A percentile compares a stretch with the other conserved stretches of the same genome.
Evolutionary conservation across 1,284 basidiomycete genomes (phyloP).

Genomic region (Porogramme epimiltina): DNA sequence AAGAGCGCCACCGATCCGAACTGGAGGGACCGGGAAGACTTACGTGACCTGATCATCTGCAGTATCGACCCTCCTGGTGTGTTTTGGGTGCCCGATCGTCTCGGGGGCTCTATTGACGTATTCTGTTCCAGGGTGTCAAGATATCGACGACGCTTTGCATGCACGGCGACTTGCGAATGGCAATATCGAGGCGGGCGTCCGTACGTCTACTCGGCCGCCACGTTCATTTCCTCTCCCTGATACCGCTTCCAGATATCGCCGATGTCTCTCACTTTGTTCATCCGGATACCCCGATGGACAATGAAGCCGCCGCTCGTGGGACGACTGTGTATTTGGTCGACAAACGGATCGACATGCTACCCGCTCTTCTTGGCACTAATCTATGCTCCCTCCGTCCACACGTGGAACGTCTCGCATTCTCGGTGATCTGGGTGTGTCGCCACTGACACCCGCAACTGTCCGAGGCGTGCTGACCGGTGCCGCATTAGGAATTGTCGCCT

Average conservation of each 20-base stretch:
- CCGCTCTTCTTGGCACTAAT: constrained; percentile 92
- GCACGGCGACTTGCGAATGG: constrained; percentile 89
- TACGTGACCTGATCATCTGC: constrained; percentile 88
- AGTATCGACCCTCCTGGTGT: constrained; percentile 95
- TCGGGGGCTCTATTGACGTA: constrained; percentile 1
- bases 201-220: constrained; percentile 56
- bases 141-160: constrained; percentile 99
- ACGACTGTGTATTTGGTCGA: constrained; percentile 99
- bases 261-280: constrained; percentile 98
- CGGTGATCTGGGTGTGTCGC: constrained; percentile 87
- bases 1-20: constrained; percentile 57
- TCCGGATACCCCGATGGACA: constrained; percentile 95
- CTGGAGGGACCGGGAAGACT: constrained; percentile 90
- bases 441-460: neutral
- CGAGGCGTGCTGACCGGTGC: neutral
- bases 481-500: constrained; percentile 75
- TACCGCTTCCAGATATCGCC: constrained; percentile 78
- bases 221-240: constrained; percentile 1
- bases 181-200: constrained; percentile 97
- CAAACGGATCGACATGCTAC: constrained; percentile 99
- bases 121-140: constrained; percentile 77
- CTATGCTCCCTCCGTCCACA: constrained; percentile 92
- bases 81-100: constrained; percentile 20
- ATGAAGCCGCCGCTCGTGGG: constrained; percentile 91
- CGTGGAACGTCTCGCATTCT: constrained; percentile 96